These are phyloP conservation scores for Oldenlandia corymbosa DNA, from an alignment of 257 asterid genomes.

Conservation along the genomic window DNA sequence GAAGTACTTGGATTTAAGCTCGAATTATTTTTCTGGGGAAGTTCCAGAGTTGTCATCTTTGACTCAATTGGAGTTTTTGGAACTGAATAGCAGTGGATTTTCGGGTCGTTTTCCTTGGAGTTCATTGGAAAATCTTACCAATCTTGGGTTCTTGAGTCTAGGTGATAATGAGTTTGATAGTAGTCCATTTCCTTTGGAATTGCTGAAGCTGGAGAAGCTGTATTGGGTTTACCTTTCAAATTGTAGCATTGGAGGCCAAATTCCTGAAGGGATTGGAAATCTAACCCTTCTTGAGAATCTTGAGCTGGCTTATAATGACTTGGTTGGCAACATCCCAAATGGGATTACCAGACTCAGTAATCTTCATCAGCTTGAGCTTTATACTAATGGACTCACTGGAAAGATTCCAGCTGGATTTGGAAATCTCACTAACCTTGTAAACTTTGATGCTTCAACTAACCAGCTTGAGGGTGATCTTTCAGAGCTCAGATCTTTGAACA, in stretches of 20 bases:
- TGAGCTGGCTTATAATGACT: slow-evolving; percentile 29
- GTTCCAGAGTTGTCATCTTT: slow-evolving; percentile 33
- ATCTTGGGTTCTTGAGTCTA: slow-evolving; percentile 28
- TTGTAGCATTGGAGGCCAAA: slow-evolving; percentile 32
- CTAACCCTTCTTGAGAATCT: slow-evolving; percentile 38
- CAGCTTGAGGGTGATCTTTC: slow-evolving; percentile 35
- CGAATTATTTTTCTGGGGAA: slow-evolving; percentile 29
- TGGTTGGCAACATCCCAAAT: slow-evolving; percentile 32
- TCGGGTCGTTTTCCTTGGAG: slow-evolving; percentile 42
- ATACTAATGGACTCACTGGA: slow-evolving; percentile 31
- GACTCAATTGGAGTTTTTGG: slow-evolving; percentile 24
- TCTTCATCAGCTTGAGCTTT: slow-evolving; percentile 37
- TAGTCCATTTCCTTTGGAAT: slow-evolving; percentile 33
- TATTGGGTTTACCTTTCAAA: slow-evolving; percentile 38
- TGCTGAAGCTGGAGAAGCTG: slow-evolving; percentile 31
- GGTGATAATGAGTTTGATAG: slow-evolving; percentile 32
- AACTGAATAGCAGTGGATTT: slow-evolving; percentile 27
- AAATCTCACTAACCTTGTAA: slow-evolving; percentile 27
- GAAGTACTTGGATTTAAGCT: slow-evolving; percentile 33
- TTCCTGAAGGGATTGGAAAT: slow-evolving; percentile 42
- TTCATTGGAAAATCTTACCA: slow-evolving; percentile 32
- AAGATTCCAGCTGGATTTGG: slow-evolving; percentile 33
- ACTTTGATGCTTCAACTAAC: slow-evolving; percentile 32
- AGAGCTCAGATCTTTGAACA: slow-evolving; percentile 26
- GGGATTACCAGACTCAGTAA: slow-evolving; percentile 30